Base-by-base conservation (phyloP, 2,329 filamentous ascomycete species). In the Cyclaneusma minus region DNA sequence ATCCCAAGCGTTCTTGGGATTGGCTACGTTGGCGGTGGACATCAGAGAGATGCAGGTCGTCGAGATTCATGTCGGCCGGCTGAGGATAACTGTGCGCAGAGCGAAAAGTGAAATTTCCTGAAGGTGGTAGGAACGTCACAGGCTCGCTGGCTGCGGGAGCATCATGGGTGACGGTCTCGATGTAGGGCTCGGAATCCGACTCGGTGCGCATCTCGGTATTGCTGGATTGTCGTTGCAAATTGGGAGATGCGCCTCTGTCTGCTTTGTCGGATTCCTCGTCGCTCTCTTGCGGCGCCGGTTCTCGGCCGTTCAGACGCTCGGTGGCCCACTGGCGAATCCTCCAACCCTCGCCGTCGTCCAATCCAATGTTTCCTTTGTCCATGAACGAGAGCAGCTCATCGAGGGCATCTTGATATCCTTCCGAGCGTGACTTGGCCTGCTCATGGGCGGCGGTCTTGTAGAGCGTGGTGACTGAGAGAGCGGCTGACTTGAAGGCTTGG, bases 331-430 rank as follows among this genome's bases (percentile, higher is more conserved):
- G 57, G 29, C 70, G 55, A 29, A 76, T 55, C 33, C 54, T 60
- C 56, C 63, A 68, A 12, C 64, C 82, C 49, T 93, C 85, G 9
- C 81, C 81, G 49, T 89, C 80, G 24, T 64, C 67, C 8, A 89
- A 47, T 0, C 82, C 83, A 29, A 92, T 61, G 36, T 81, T 72
- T 45, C 84, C 74, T 44, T 70, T 77, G 47, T 95, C 85, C 28
- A 95, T 57, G 39, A 92, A 91, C 10, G 63, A 54, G n/a, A 94
- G 56, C 4, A 98, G 59, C 39, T 95, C 87, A 36, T 94, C 83
- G 19, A 98, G 59, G 19, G 85, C 91, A 46, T 95, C 85, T 49
- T 94, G 85, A 42, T 94, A 95, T 14, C 89, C 89, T 20, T 85
- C 76, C 26, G 68, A 57, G 25, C 81, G 72, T 24, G 83, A 73